These are phyloP conservation scores for Lagenidium sp. DNA, from an alignment of 352 stramenopile species.

Conservation along the genomic window DNA sequence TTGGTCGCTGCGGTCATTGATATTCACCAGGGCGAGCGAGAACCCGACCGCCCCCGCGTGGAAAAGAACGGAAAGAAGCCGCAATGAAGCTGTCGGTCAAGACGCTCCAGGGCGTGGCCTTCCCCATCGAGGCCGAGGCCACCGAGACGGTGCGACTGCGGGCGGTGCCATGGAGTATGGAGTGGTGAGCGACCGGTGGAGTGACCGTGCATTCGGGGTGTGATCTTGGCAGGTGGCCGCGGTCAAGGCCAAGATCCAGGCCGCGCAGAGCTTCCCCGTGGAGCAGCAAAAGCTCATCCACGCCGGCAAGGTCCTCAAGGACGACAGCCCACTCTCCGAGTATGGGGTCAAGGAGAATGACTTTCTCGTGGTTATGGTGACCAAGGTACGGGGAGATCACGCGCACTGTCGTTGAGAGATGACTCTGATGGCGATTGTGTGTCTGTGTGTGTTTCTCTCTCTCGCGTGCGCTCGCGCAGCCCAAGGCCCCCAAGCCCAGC, in stretches of 20 bases:
- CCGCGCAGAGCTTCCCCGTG: slow-evolving; percentile 55
- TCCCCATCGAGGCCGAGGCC: slow-evolving; percentile 61
- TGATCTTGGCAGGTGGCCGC: slow-evolving; percentile 46
- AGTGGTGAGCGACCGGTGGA: neutral
- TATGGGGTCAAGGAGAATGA: slow-evolving; percentile 86
- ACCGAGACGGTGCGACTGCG: slow-evolving; percentile 45
- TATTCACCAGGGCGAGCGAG: neutral
- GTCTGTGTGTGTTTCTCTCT: neutral
- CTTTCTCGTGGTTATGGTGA: slow-evolving; percentile 86
- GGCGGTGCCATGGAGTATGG: neutral
- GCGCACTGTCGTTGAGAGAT: too few relatives aligned
- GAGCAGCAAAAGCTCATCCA: slow-evolving; percentile 83
- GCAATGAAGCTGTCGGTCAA: slow-evolving; percentile 85
- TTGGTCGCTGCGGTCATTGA: neutral
- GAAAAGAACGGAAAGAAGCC: slow-evolving; percentile 6
- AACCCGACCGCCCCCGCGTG: too few relatives aligned
- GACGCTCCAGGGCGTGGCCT: slow-evolving; percentile 79
- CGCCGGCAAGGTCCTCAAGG: slow-evolving; percentile 82
- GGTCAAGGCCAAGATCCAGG: slow-evolving; percentile 80
- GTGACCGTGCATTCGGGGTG: too few relatives aligned
- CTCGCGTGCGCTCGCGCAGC: slow-evolving; percentile 12
- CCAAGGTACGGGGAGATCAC: slow-evolving; percentile 62
- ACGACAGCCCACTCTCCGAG: slow-evolving; percentile 68
- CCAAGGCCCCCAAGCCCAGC: slow-evolving; percentile 45
- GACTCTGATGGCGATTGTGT: neutral